Conservation (phyloP, 202 grass and related monocot genomes). For the Carex arenaria region DNA sequence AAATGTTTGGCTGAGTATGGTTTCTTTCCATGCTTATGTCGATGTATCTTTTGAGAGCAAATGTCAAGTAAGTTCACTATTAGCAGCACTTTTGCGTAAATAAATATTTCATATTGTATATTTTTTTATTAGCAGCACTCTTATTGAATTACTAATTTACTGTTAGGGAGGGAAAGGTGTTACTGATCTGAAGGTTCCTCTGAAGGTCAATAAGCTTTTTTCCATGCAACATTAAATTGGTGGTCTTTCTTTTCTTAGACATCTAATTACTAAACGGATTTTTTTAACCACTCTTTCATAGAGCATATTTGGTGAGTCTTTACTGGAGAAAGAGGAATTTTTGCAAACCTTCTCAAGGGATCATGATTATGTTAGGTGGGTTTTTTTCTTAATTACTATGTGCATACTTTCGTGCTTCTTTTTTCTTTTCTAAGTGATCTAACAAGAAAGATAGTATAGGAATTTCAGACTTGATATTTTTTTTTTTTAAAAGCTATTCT, state of each 20-base stretch:
- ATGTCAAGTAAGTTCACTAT: conserved; percentile 59
- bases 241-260: neutral
- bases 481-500: neutral
- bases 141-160: conserved; percentile 27
- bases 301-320: conserved; percentile 83
- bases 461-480: neutral
- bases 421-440: conserved; percentile 24
- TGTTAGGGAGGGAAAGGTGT: conserved; percentile 88
- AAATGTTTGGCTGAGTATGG: conserved; percentile 73
- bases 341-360: conserved; percentile 70
- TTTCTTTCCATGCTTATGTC: conserved; percentile 83
- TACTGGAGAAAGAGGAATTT: conserved; percentile 84
- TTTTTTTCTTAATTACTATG: conserved; percentile 17
- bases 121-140: neutral
- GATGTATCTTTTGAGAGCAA: conserved; percentile 69
- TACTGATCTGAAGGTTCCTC: conserved; percentile 59
- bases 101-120: neutral
- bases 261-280: neutral
- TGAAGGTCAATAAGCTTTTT: conserved; percentile 53
- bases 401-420: neutral
- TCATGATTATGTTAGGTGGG: conserved; percentile 61
- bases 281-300: conserved; percentile 32
- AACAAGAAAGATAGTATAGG: neutral
- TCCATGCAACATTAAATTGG: neutral
- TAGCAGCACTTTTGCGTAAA: neutral